Percentiles rank a stretch among this genome's conserved stretches.
Conservation (phyloP, 495 filamentous ascomycete genomes). For the Xylaria scruposa region DNA sequence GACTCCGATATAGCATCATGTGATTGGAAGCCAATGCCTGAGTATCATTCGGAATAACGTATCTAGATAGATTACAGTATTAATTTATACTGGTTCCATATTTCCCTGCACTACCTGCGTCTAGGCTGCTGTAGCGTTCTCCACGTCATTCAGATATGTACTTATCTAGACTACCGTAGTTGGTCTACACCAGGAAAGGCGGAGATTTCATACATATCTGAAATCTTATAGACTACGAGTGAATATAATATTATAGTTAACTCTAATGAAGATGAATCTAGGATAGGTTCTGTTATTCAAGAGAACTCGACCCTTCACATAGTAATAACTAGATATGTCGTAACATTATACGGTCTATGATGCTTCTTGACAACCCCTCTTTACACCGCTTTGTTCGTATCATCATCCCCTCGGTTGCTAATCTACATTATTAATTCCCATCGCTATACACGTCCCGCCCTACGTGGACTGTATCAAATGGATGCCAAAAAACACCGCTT, state of each 20-base stretch:
- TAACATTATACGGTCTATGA: not conserved
- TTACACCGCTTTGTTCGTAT: not conserved
- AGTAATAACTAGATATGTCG: not conserved
- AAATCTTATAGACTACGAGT: too few species aligned
- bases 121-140: not conserved
- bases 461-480: constrained; percentile 11
- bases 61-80: constrained; percentile 7
- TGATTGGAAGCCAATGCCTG: constrained; percentile 21
- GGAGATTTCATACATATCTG: not conserved
- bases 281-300: not conserved
- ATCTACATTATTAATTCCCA: constrained; percentile 8
- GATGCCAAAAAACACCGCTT: constrained; percentile 4
- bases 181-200: not conserved
- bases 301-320: not conserved
- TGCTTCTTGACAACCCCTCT: not conserved
- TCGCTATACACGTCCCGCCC: not conserved
- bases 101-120: not conserved
- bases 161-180: not conserved
- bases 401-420: not conserved
- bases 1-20: constrained; percentile 6
- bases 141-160: constrained; percentile 7
- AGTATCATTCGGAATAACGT: not conserved
- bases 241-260: too few species aligned
- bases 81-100: constrained; percentile 4
- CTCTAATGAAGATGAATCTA: not conserved